These are phyloP conservation scores for Rhododendron ferrugineum DNA, from an alignment of 148 eudicot genomes.

Conservation along the genomic window DNA sequence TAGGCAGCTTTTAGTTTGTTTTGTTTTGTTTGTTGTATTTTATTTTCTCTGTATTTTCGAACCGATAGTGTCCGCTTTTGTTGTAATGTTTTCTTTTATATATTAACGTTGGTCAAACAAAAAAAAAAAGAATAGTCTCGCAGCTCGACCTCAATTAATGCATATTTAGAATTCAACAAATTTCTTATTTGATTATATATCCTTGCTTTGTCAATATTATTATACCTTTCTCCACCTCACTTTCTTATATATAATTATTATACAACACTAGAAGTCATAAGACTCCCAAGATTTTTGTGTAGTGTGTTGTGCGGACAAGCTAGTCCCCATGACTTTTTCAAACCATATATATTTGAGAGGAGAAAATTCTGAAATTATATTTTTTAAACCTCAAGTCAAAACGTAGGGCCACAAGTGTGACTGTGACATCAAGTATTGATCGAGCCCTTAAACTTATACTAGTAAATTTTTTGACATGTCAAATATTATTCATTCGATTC, in stretches of 20 bases:
- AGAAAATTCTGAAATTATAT: neutral
- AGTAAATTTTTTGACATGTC: too few species aligned
- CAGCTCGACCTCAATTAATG: constrained; percentile 2
- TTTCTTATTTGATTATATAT: neutral
- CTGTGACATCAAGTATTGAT: neutral
- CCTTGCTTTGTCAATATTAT: neutral
- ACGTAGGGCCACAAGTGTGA: neutral
- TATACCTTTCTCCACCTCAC: neutral
- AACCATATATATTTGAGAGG: neutral
- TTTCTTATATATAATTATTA: neutral
- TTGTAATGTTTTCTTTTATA: too few species aligned
- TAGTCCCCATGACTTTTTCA: too few species aligned
- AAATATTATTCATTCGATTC: too few species aligned
- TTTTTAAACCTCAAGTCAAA: neutral
- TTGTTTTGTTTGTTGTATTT: too few species aligned
- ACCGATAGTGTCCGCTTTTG: too few species aligned
- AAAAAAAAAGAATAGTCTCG: too few species aligned
- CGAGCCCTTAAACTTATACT: too few species aligned
- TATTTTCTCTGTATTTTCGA: too few species aligned
- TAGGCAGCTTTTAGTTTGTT: too few species aligned
- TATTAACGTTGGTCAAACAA: too few species aligned
- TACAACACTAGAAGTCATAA: neutral
- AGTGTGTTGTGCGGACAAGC: neutral
- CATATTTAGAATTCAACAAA: neutral
- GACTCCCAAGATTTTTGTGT: neutral